These are phyloP conservation scores for Verticillium isaacii DNA, from an alignment of 2,329 filamentous ascomycete genomes.

Conservation along the genomic window DNA sequence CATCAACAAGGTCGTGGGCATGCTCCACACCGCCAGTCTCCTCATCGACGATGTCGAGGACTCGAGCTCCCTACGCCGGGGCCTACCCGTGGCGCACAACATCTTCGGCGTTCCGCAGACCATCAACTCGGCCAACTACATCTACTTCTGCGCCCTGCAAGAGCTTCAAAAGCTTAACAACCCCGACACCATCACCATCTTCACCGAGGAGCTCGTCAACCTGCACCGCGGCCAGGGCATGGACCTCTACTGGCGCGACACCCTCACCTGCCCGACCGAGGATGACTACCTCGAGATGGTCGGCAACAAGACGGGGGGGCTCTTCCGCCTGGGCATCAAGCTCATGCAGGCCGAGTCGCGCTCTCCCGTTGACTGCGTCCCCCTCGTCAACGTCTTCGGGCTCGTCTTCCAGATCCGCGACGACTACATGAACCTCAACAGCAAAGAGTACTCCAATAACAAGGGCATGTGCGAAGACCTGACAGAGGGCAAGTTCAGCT, in stretches of 20 bases:
- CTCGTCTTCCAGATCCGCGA: slow-evolving; percentile 88
- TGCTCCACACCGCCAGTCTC: slow-evolving; percentile 81
- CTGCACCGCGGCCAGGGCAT: slow-evolving; percentile 85
- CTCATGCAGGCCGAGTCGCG: slow-evolving; percentile 76
- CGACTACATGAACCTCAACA: slow-evolving; percentile 87
- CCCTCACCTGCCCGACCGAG: slow-evolving; percentile 75
- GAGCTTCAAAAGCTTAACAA: slow-evolving; percentile 70
- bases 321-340: slow-evolving; percentile 81
- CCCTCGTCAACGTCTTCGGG: slow-evolving; percentile 79
- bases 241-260: slow-evolving; percentile 88
- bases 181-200: slow-evolving; percentile 63
- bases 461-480: slow-evolving; percentile 94
- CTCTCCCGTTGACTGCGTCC: slow-evolving; percentile 62
- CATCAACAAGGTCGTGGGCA: slow-evolving; percentile 75
- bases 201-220: slow-evolving; percentile 77
- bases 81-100: slow-evolving; percentile 75
- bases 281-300: slow-evolving; percentile 96
- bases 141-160: slow-evolving; percentile 76
- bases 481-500: slow-evolving; percentile 95
- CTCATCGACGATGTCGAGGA: slow-evolving; percentile 89
- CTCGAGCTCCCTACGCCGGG: slow-evolving; percentile 68
- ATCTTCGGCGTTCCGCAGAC: slow-evolving; percentile 86
- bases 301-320: slow-evolving; percentile 80
- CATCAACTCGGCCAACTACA: slow-evolving; percentile 87
- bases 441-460: slow-evolving; percentile 72